Base-by-base conservation (phyloP, 2,329 filamentous ascomycete genomes). In the Talaromyces sp. region DNA sequence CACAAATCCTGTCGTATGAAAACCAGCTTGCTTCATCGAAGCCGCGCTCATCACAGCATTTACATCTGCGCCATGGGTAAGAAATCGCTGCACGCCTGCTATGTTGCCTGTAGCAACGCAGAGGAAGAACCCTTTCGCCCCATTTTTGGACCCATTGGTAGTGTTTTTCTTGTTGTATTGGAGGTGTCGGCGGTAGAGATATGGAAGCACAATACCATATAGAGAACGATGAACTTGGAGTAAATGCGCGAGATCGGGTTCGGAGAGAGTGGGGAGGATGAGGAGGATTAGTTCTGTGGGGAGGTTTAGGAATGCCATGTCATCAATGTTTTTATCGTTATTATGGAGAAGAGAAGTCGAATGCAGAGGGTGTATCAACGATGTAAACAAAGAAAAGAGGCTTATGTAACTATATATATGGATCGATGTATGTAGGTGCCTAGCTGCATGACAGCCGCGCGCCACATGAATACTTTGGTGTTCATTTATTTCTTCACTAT, bases 261-360 rank as follows among this genome's bases (percentile, higher is more conserved):
- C 57, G 5, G 22, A 45, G 3, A 59, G 39, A n/a, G 14, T 2
- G 16, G 57, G 22, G 3, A 43, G 14, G 37, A 59, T 59, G 57
- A 59, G 39, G 37, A 31, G 57, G 16, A 45, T n/a, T 45, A 59
- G 16, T 33, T 59, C 57, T 16, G 57, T 45, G 16, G 57, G 57
- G 16, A 59, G 27, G 24, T 64, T 54, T 52, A 58, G 52, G 66
- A 59, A 64, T 66, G 64, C 54, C 54, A 65, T 57, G 16, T 16
- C 14, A 31, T 31, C 27, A 7, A 31, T 31, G 7, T 31, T 6
- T 31, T 31, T 31, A 31, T 31, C 27, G 7, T 31, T 31, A 31
- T 31, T 41, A 41, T 41, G 35, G 10, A 3, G 2, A 3, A 37
- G 35, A 37, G 9, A 37, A 37, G 27, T 37, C 3, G 35, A 13